Evolutionary conservation across 2,329 filamentous ascomycete genomes (phyloP).

Genomic region (Fusarium floridanum): DNA sequence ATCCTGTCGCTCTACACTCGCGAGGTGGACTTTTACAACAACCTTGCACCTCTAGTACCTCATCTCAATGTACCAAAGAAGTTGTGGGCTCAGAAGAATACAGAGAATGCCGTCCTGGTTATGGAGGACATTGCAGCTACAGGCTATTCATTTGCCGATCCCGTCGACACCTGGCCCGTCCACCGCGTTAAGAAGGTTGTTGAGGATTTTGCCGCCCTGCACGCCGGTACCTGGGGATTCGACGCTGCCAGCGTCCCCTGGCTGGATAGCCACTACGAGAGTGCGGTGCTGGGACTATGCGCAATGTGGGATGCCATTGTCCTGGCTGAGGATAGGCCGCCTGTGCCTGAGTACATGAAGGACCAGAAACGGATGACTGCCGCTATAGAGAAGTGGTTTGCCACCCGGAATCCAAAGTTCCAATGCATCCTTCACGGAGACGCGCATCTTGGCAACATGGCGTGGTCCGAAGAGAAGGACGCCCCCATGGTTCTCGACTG

Average conservation of each 20-base stretch:
- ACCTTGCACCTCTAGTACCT: constrained; percentile 15
- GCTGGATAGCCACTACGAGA: constrained; percentile 19
- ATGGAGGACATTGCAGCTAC: constrained; percentile 22
- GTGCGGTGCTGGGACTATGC: constrained; percentile 11
- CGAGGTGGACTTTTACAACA: constrained; percentile 27
- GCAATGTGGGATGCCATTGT: neutral
- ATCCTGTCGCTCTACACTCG: constrained; percentile 19
- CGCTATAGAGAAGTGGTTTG: neutral
- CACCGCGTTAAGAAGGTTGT: constrained; percentile 20
- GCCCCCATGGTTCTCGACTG: neutral
- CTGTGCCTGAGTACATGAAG: neutral
- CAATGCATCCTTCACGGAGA: neutral
- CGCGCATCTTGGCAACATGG: neutral
- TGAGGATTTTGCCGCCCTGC: constrained; percentile 22
- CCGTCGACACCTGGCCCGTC: constrained; percentile 21
- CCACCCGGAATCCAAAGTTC: neutral
- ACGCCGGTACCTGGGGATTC: constrained; percentile 21
- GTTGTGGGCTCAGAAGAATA: constrained; percentile 20
- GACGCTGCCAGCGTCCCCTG: constrained; percentile 12
- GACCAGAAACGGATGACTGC: neutral
- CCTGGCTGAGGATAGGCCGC: neutral
- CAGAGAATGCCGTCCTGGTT: constrained; percentile 14
- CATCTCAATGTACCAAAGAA: constrained; percentile 23
- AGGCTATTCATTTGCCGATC: constrained; percentile 15
- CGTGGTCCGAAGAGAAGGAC: neutral